phyloP scores from a whole-genome alignment of 495 filamentous ascomycete genomes.

The Daldinia bambusicola region DNA sequence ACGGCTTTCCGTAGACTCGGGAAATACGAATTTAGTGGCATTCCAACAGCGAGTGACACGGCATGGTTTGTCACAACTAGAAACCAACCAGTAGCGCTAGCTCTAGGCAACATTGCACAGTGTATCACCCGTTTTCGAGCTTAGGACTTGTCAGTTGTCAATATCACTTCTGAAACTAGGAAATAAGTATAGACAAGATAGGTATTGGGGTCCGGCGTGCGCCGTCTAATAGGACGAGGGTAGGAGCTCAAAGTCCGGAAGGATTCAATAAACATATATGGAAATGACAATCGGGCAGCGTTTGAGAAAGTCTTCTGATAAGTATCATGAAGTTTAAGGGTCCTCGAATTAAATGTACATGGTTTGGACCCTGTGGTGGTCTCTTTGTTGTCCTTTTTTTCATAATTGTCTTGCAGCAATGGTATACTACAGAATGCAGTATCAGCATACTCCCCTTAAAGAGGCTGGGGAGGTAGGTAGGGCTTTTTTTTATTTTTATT shows the following conservation, averaged over 20 bases:
- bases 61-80: slow-evolving; percentile 1
- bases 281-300: not conserved
- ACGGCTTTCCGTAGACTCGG: slow-evolving; percentile 9
- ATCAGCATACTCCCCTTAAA: not conserved
- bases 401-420: not conserved
- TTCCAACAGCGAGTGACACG: slow-evolving; percentile 28
- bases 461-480: not conserved
- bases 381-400: not conserved
- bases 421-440: not conserved
- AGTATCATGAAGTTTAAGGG: not conserved
- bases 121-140: slow-evolving; percentile 15
- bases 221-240: not conserved
- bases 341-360: slow-evolving; percentile 4
- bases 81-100: slow-evolving; percentile 1
- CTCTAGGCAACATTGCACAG: slow-evolving; percentile 12
- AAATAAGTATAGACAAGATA: not conserved
- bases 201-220: not conserved
- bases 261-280: not conserved
- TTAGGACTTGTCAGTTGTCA: not conserved
- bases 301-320: slow-evolving; percentile 4
- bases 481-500: no score
- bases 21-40: slow-evolving; percentile 20
- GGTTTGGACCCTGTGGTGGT: not conserved
- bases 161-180: not conserved
- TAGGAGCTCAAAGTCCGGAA: slow-evolving; percentile 4